Base-by-base conservation (phyloP, 176 grass and related monocot species). In the Echinochloa phyllopogon region DNA sequence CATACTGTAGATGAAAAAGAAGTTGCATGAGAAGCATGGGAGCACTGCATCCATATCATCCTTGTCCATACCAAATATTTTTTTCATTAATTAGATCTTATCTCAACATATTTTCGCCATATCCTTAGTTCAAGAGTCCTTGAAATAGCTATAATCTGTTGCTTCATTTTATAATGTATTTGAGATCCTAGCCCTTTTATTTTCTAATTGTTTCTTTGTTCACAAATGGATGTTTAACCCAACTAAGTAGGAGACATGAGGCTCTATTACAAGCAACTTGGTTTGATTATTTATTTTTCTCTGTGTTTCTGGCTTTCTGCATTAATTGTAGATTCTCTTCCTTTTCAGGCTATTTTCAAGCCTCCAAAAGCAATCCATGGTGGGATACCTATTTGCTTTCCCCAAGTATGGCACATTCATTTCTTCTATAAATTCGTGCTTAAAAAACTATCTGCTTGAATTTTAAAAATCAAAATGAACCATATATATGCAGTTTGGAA, bases 381-480 rank as follows among this genome's bases (percentile, higher is more conserved):
- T 57, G 95, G 95, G 16, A 98, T 98, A 83, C 95, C 95, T 16
- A 89, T 98, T 79, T 98, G 92, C 82, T 98, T 98, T 82, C 95
- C 95, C 57, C 95, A 97, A 88, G 95, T 97, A 97, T 79, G 90
- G 16, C 65, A 82, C 39, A 8, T 74, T 80, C 59, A 77, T 82
- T n/a, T 61, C 72, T 83, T 50, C 71, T 25, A 38, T 43, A 72
- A 18, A 56, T 44, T 58, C 13, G 18, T 80, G 13, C 24, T 50
- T 55, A 65, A n/a, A 50, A 72, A 44, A 50, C 56, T 76, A 39
- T 14, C 27, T 77, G 29, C 27, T 43, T 52, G 68, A 40, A 24
- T 80, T 23, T 59, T 59, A 12, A 24, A 59, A 59, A 83, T 67
- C 40, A 21, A 86, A 88, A 90, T 47, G 60, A 69, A 69, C 60